Conservation (phyloP, 345 rosid genomes). For the Ceriops decandra region DNA sequence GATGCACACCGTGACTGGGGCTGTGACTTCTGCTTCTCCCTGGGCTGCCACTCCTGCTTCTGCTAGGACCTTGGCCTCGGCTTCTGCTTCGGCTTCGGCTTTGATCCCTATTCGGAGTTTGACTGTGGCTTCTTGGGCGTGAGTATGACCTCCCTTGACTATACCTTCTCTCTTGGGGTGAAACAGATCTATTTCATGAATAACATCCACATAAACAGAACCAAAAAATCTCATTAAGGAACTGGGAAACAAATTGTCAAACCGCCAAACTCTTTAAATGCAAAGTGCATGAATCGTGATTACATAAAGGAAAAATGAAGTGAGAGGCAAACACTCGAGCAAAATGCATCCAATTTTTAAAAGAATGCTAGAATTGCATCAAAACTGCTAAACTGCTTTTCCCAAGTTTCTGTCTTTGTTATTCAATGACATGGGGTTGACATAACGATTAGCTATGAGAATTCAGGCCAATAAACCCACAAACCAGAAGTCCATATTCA, state of each 20-base stretch:
- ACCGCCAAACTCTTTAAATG: background rate
- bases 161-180: constrained; percentile 28
- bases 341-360: too few relatives aligned
- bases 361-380: too few relatives aligned
- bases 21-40: constrained; percentile 29
- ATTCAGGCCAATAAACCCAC: background rate
- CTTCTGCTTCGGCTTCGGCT: constrained; percentile 21
- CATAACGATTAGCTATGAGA: background rate
- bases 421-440: too few relatives aligned
- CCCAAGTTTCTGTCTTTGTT: too few relatives aligned
- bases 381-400: too few relatives aligned
- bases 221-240: background rate
- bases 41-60: constrained; percentile 18
- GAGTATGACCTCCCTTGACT: constrained; percentile 36
- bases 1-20: constrained; percentile 31
- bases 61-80: constrained; percentile 17
- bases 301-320: too few relatives aligned
- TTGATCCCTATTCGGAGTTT: constrained; percentile 41
- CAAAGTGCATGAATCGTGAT: too few relatives aligned
- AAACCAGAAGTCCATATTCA: background rate
- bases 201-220: background rate
- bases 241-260: background rate
- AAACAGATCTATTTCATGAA: constrained; percentile 29
- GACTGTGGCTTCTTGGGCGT: constrained; percentile 63
- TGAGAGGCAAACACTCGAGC: too few relatives aligned